Percentiles rank a stretch among this genome's conserved stretches.
These are phyloP conservation scores for Wickerhamiella slavikovae DNA, from an alignment of 805 yeast species.

Conservation along the genomic window DNA sequence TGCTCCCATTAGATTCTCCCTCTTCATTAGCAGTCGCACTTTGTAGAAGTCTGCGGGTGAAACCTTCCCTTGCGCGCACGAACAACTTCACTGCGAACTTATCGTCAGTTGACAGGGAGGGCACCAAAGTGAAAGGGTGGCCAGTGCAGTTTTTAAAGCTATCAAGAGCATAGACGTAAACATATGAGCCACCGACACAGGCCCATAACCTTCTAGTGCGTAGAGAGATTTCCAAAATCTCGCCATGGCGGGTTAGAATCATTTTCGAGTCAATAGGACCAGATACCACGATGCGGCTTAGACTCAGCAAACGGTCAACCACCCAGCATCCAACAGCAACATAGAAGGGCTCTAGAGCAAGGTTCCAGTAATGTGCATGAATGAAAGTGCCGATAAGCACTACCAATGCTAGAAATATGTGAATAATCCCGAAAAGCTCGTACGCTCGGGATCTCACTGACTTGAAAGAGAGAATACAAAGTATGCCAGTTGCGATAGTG, in stretches of 20 bases:
- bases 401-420: slow-evolving; percentile 22
- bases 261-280: slow-evolving; percentile 22
- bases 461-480: slow-evolving; percentile 30
- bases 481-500: slow-evolving; percentile 23
- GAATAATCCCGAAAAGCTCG: slow-evolving; percentile 39
- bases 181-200: slow-evolving; percentile 32
- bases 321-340: slow-evolving; percentile 47
- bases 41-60: slow-evolving; percentile 6
- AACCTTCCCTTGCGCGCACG: slow-evolving; percentile 7
- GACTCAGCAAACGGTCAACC: slow-evolving; percentile 38
- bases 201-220: slow-evolving; percentile 25
- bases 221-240: slow-evolving; percentile 14
- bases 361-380: slow-evolving; percentile 3
- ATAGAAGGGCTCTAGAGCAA: slow-evolving; percentile 16
- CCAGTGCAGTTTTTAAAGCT: slow-evolving; percentile 37
- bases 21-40: too few relatives aligned
- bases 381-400: slow-evolving; percentile 2
- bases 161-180: slow-evolving; percentile 30
- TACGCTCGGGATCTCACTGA: slow-evolving; percentile 43
- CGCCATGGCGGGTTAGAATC: slow-evolving; percentile 6
- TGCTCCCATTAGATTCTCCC: too few relatives aligned
- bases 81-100: slow-evolving; percentile 3
- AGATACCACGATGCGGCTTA: slow-evolving; percentile 30
- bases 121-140: slow-evolving; percentile 38
- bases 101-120: not conserved